These are phyloP conservation scores for Leccinum obscurum DNA, from an alignment of 768 basidiomycete species.

Conservation along the genomic window DNA sequence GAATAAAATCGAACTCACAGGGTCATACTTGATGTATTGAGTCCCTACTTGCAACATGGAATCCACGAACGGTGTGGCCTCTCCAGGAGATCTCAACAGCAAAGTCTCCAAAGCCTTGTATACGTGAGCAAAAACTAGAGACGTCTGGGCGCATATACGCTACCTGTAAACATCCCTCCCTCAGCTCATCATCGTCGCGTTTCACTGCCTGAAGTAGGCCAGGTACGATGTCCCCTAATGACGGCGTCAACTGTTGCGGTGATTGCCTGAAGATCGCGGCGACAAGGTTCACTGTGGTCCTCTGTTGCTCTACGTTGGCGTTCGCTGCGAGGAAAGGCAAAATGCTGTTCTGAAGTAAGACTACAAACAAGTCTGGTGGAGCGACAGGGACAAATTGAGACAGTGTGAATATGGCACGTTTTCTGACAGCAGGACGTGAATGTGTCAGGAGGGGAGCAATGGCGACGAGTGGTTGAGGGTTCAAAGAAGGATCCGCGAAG, in stretches of 20 bases:
- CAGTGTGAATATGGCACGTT: slow-evolving; percentile 85
- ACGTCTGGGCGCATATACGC: slow-evolving; percentile 4
- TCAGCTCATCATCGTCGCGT: slow-evolving; percentile 79
- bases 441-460: slow-evolving; percentile 75
- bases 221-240: slow-evolving; percentile 63
- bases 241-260: slow-evolving; percentile 61
- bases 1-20: slow-evolving; percentile 45
- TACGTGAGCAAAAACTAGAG: slow-evolving; percentile 7
- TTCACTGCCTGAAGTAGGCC: slow-evolving; percentile 68
- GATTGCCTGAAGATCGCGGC: slow-evolving; percentile 79
- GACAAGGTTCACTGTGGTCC: slow-evolving; percentile 76
- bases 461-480: slow-evolving; percentile 61
- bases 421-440: slow-evolving; percentile 82
- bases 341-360: slow-evolving; percentile 59
- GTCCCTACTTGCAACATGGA: slow-evolving; percentile 69
- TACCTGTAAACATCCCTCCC: slow-evolving; percentile 80
- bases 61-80: slow-evolving; percentile 71
- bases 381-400: slow-evolving; percentile 82
- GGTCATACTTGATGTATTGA: slow-evolving; percentile 90
- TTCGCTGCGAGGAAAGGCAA: slow-evolving; percentile 55
- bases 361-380: slow-evolving; percentile 57
- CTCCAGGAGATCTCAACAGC: slow-evolving; percentile 79
- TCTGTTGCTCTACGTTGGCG: slow-evolving; percentile 65
- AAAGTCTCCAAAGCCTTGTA: slow-evolving; percentile 77
- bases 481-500: slow-evolving; percentile 52